Percentiles rank a stretch among this genome's conserved stretches.
phyloP scores from a whole-genome alignment of 2,329 filamentous ascomycete genomes.

The Bipolaris zeicola region DNA sequence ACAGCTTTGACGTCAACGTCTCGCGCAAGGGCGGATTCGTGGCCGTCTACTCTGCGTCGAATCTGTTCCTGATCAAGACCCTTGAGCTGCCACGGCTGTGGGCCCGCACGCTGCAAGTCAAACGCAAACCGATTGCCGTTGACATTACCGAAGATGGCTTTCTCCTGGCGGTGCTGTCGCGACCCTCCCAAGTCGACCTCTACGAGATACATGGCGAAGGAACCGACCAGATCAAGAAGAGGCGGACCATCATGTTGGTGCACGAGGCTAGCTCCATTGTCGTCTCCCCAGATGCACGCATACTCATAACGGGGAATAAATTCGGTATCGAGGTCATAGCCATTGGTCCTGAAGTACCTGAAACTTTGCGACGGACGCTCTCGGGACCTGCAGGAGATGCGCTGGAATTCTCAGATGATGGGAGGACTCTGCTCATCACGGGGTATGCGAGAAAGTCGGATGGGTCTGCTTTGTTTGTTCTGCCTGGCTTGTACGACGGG shows the following conservation, averaged over 20 bases:
- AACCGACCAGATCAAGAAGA: constrained; percentile 64
- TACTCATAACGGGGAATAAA: constrained; percentile 83
- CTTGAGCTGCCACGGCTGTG: constrained; percentile 44
- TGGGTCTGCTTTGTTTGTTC: constrained; percentile 46
- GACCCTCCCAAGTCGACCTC: constrained; percentile 83
- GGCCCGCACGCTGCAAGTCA: constrained; percentile 45
- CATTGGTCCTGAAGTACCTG: constrained; percentile 64
- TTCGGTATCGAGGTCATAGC: constrained; percentile 89
- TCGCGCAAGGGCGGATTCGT: constrained; percentile 46
- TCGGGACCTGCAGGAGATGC: constrained; percentile 46
- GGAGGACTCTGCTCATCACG: constrained; percentile 48
- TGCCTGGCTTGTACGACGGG: constrained; percentile 48
- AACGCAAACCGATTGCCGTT: constrained; percentile 59
- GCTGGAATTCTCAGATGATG: constrained; percentile 49
- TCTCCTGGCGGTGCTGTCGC: constrained; percentile 78
- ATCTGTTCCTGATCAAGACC: constrained; percentile 48
- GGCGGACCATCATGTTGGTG: constrained; percentile 76
- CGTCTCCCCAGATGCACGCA: constrained; percentile 78
- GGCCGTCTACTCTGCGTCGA: constrained; percentile 46
- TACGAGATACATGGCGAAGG: constrained; percentile 66
- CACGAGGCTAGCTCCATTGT: constrained; percentile 79
- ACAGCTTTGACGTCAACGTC: constrained; percentile 46
- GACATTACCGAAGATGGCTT: constrained; percentile 80
- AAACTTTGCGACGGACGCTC: constrained; percentile 43
- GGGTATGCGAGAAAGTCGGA: constrained; percentile 44